Evolutionary conservation across 148 eudicot genomes (phyloP).

Genomic region (Rhododendron williamsianum): DNA sequence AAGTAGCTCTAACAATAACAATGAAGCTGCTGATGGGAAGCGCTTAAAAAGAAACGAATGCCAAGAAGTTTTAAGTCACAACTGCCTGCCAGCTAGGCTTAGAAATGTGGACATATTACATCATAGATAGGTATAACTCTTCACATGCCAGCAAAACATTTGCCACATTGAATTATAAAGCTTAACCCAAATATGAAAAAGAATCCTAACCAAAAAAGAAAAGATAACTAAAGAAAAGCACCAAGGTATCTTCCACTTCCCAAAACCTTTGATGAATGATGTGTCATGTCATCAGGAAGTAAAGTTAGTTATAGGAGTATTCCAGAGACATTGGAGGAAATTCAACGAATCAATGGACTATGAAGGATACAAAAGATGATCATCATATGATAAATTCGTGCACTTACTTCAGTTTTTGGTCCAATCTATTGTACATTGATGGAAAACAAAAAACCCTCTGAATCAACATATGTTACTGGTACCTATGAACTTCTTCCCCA

Average conservation of each 20-base stretch:
- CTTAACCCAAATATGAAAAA: neutral
- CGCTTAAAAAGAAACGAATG: neutral
- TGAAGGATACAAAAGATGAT: neutral
- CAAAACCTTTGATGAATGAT: neutral
- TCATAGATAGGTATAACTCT: neutral
- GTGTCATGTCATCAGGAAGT: neutral
- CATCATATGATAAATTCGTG: neutral
- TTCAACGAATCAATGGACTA: neutral
- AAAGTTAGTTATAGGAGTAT: neutral
- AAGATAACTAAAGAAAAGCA: neutral
- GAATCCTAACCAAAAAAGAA: neutral
- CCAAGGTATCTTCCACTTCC: neutral
- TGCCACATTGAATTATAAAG: neutral
- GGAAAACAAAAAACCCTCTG: constrained; percentile 34
- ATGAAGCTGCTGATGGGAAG: neutral
- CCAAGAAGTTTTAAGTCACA: neutral
- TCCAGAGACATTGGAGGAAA: neutral
- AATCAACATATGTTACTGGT: constrained; percentile 40
- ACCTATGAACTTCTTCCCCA: constrained; percentile 27
- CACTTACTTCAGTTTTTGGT: constrained; percentile 48
- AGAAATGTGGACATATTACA: neutral
- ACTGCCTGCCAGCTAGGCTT: neutral
- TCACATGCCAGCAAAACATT: neutral
- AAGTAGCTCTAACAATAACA: neutral
- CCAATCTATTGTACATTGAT: constrained; percentile 70